These are phyloP conservation scores for Papiliotrema nemorosa DNA, from an alignment of 1,284 basidiomycete species.

Conservation along the genomic window DNA sequence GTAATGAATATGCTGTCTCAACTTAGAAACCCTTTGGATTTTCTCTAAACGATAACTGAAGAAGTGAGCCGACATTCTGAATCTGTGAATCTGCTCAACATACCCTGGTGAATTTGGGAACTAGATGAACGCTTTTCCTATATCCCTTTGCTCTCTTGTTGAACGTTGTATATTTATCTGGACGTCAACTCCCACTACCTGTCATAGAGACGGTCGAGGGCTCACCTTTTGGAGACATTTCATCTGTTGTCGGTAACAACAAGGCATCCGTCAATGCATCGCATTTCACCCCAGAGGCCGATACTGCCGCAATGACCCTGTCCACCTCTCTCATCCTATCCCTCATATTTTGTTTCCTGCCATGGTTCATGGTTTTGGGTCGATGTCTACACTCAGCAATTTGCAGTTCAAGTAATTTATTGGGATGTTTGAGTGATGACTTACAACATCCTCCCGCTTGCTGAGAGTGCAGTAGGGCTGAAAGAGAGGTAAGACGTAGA, in stretches of 20 bases:
- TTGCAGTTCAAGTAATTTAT: not conserved
- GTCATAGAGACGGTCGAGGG: slow-evolving; percentile 12
- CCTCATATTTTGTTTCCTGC: slow-evolving; percentile 87
- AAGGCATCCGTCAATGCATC: slow-evolving; percentile 45
- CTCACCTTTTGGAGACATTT: slow-evolving; percentile 52
- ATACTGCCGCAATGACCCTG: slow-evolving; percentile 82
- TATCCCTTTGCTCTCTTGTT: slow-evolving; percentile 66
- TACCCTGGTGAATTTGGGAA: slow-evolving; percentile 90
- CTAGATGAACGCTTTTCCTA: slow-evolving; percentile 92
- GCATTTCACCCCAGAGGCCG: slow-evolving; percentile 74
- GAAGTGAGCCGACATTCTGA: not conserved
- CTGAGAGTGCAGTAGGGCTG: slow-evolving; percentile 21
- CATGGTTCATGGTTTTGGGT: slow-evolving; percentile 86
- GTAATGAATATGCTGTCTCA: not conserved
- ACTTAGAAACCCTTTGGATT: slow-evolving; percentile 7
- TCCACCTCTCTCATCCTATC: slow-evolving; percentile 88
- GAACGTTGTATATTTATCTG: slow-evolving; percentile 96
- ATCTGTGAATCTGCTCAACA: slow-evolving; percentile 36
- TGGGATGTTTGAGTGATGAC: not conserved
- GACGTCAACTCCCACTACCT: slow-evolving; percentile 16
- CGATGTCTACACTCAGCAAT: slow-evolving; percentile 67
- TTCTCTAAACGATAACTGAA: slow-evolving; percentile 1
- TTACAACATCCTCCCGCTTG: slow-evolving; percentile 35
- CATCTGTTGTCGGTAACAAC: slow-evolving; percentile 44
- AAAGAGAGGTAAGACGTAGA: slow-evolving; percentile 29